Evolutionary conservation across 805 yeast species (phyloP).

Genomic region (Cyberlindnera mrakii): DNA sequence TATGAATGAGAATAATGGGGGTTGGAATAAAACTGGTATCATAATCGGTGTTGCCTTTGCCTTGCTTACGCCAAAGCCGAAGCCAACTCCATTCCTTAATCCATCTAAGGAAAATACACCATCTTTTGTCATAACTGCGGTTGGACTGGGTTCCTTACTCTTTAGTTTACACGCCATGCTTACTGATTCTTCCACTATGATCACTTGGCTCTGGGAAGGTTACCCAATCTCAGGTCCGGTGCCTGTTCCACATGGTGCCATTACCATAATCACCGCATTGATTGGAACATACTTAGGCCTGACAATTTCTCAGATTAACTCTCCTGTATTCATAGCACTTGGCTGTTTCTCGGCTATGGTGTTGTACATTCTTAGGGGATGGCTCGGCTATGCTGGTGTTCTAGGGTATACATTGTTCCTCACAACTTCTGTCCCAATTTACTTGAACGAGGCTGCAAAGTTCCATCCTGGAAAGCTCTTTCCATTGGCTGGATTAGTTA

Average conservation of each 20-base stretch:
- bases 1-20: conserved; percentile 81
- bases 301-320: conserved; percentile 12
- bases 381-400: conserved; percentile 78
- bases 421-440: conserved; percentile 57
- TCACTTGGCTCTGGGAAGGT: conserved; percentile 97
- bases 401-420: conserved; percentile 56
- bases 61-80: conserved; percentile 44
- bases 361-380: conserved; percentile 49
- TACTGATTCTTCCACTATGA: conserved; percentile 78
- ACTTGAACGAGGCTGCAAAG: conserved; percentile 51
- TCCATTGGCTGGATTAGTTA: conserved; percentile 40
- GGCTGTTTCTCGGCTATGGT: conserved; percentile 37
- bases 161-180: conserved; percentile 70
- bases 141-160: conserved; percentile 73
- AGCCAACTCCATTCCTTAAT: not conserved
- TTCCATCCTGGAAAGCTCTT: conserved; percentile 52
- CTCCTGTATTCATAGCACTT: conserved; percentile 33
- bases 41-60: conserved; percentile 59
- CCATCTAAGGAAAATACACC: conserved; percentile 15
- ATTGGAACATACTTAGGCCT: conserved; percentile 49
- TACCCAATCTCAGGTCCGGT: conserved; percentile 79
- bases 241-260: conserved; percentile 74
- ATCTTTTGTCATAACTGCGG: conserved; percentile 43
- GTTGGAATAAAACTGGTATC: conserved; percentile 70
- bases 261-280: conserved; percentile 54